Evolutionary conservation across 371 early-diverging fungal genomes (phyloP).

Genomic region (Capillidium heterosporum): DNA sequence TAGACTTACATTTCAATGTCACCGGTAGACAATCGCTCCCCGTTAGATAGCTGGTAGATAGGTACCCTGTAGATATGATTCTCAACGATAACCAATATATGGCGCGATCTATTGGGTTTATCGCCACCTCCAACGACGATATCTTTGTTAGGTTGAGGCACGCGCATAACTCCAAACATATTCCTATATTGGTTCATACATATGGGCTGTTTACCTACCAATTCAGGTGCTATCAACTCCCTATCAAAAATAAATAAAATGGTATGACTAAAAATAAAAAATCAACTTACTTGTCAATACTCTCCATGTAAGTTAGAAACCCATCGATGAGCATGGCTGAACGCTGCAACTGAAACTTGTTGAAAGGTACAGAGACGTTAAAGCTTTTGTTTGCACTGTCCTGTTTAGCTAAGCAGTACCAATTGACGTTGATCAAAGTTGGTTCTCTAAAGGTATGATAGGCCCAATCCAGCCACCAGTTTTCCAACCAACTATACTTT

Average conservation of each 20-base stretch:
- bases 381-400: slow-evolving; percentile 42
- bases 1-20: slow-evolving; percentile 52
- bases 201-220: slow-evolving; percentile 24
- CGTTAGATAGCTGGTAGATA: slow-evolving; percentile 23
- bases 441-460: slow-evolving; percentile 85
- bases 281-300: slow-evolving; percentile 29
- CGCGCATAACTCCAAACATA: slow-evolving; percentile 56
- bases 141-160: slow-evolving; percentile 30
- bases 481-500: slow-evolving; percentile 72
- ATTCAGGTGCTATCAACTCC: slow-evolving; percentile 29
- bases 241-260: slow-evolving; percentile 10
- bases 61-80: slow-evolving; percentile 64
- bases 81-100: slow-evolving; percentile 49
- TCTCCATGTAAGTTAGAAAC: slow-evolving; percentile 50
- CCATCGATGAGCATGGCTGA: slow-evolving; percentile 62
- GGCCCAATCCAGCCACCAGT: slow-evolving; percentile 68
- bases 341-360: slow-evolving; percentile 62
- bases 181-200: slow-evolving; percentile 79
- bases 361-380: slow-evolving; percentile 24
- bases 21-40: slow-evolving; percentile 24
- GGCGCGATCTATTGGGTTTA: slow-evolving; percentile 25
- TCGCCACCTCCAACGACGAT: slow-evolving; percentile 15
- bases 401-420: slow-evolving; percentile 52
- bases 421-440: slow-evolving; percentile 73
- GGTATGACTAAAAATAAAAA: not conserved